These are phyloP conservation scores for Tilletiopsis washingtonensis DNA, from an alignment of 1,284 basidiomycete species.

Conservation along the genomic window DNA sequence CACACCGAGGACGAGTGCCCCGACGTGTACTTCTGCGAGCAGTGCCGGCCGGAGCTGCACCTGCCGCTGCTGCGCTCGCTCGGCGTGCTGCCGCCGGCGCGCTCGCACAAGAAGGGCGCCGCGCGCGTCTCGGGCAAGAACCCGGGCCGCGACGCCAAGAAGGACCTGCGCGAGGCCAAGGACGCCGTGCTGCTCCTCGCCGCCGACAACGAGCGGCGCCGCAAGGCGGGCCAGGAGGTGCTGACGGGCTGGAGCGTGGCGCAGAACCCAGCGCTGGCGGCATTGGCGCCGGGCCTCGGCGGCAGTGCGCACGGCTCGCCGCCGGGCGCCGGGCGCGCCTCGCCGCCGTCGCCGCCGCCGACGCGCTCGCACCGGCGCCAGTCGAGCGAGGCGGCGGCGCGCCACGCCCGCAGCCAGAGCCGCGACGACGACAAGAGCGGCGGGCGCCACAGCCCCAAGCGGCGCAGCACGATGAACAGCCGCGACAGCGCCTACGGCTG, in stretches of 20 bases:
- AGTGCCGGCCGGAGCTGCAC: constrained; percentile 81
- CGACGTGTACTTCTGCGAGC: constrained; percentile 74
- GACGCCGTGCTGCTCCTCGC: constrained; percentile 39
- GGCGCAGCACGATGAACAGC: constrained; percentile 87
- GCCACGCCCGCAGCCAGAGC: background rate
- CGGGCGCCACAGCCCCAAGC: constrained; percentile 53
- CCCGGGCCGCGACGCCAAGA: constrained; percentile 13
- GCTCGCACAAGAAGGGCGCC: constrained; percentile 27
- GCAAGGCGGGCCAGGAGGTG: constrained; percentile 1
- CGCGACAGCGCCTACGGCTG: constrained; percentile 82
- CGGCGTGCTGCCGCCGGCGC: constrained; percentile 28
- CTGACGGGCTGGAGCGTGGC: constrained; percentile 6
- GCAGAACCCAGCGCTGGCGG: background rate
- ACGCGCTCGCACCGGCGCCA: background rate
- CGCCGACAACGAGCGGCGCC: constrained; percentile 35
- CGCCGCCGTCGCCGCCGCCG: background rate
- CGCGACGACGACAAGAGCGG: constrained; percentile 4
- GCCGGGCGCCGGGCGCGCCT: background rate
- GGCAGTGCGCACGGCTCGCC: background rate
- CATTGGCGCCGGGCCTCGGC: background rate
- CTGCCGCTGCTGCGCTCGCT: constrained; percentile 40
- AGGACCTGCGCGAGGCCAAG: constrained; percentile 41
- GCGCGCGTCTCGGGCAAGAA: constrained; percentile 20
- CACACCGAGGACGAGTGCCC: constrained; percentile 64
- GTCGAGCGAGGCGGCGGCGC: background rate